Percentiles rank a stretch among this genome's conserved stretches.
These are phyloP conservation scores for Fusarium bulbicola DNA, from an alignment of 2,329 filamentous ascomycete species.

Conservation along the genomic window DNA sequence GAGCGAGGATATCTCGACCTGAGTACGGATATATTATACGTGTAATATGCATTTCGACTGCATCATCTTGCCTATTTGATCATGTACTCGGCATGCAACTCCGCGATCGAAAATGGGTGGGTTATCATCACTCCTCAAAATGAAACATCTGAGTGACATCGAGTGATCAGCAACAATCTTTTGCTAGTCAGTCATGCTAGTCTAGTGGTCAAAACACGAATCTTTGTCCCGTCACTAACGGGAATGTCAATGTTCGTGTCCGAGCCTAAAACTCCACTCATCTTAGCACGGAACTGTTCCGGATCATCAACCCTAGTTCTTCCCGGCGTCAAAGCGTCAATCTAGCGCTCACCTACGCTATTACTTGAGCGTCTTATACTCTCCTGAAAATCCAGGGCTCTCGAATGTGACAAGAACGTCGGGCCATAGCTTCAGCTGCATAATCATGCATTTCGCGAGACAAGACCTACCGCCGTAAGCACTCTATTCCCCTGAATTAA, in stretches of 20 bases:
- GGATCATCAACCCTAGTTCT: constrained; percentile 1
- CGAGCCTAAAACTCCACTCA: neutral
- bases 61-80: neutral
- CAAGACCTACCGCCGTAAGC: neutral
- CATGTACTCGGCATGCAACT: neutral
- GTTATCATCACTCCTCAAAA: neutral
- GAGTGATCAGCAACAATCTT: neutral
- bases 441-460: neutral
- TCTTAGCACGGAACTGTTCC: constrained; percentile 4
- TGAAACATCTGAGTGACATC: neutral
- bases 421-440: neutral
- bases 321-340: neutral
- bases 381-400: neutral
- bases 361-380: neutral
- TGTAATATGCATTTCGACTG: neutral
- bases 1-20: neutral
- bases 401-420: neutral
- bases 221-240: neutral
- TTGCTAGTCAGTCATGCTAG: neutral
- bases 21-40: neutral
- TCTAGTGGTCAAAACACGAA: neutral
- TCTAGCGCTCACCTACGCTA: neutral
- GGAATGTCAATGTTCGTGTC: neutral
- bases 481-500: neutral
- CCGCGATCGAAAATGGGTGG: neutral